A percentile compares a stretch with the other conserved stretches of the same genome.
Conservation (phyloP, 2,329 filamentous ascomycete species). For the Penicillium sp. region DNA sequence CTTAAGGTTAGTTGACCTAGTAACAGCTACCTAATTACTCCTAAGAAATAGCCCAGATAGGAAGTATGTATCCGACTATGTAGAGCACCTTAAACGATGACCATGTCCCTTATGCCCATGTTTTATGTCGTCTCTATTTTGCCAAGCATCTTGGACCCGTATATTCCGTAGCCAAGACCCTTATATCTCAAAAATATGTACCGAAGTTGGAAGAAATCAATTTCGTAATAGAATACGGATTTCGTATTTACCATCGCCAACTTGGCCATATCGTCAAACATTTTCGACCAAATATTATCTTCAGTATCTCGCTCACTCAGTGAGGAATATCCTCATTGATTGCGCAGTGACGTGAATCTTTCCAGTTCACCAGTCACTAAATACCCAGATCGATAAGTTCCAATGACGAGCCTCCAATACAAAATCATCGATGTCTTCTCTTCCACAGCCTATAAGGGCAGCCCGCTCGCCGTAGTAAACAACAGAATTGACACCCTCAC, state of each 20-base stretch:
- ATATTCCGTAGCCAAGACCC: neutral
- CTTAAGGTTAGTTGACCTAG: too few relatives aligned
- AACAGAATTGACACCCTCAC: neutral
- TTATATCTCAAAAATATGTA: neutral
- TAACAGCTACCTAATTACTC: too few relatives aligned
- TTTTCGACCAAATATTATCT: neutral
- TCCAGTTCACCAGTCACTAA: neutral
- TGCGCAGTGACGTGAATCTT: neutral
- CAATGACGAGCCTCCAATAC: neutral
- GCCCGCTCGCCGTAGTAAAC: neutral
- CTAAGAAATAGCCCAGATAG: too few relatives aligned
- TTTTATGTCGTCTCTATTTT: neutral
- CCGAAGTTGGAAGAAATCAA: neutral
- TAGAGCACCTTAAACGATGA: neutral
- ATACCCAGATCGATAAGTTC: neutral
- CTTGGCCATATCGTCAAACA: too few relatives aligned
- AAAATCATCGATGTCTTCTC: neutral
- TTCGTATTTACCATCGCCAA: neutral
- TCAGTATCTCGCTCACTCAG: neutral
- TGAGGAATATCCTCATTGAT: neutral
- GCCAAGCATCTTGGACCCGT: neutral
- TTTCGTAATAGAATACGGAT: slow-evolving; percentile 1
- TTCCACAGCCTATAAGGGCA: neutral
- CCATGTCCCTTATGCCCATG: neutral
- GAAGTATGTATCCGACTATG: neutral